Evolutionary conservation across 176 grass and related monocot species (phyloP).

Genomic region (Oryza officinalis): DNA sequence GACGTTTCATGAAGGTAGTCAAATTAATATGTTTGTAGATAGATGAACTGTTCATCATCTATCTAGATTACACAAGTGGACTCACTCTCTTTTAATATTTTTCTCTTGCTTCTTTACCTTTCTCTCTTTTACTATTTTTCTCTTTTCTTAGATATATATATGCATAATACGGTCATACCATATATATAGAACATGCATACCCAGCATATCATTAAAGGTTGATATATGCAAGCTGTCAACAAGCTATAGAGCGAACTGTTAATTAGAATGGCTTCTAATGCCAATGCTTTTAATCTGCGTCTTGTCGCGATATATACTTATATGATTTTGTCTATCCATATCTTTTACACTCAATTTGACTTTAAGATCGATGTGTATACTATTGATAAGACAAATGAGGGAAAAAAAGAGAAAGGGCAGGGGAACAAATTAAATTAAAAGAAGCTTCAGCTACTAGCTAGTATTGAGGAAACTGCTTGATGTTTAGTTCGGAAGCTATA

Average conservation of each 20-base stretch:
- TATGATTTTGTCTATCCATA: slow-evolving; percentile 14
- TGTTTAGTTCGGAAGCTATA: slow-evolving; percentile 8
- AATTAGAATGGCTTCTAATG: neutral
- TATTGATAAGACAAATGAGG: slow-evolving; percentile 23
- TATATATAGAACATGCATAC: neutral
- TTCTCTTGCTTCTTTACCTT: slow-evolving; percentile 1
- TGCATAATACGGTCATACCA: neutral
- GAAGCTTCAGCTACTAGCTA: neutral
- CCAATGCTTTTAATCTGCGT: neutral
- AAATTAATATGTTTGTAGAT: neutral
- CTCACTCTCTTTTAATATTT: neutral
- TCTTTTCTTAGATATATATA: slow-evolving; percentile 17
- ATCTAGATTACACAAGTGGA: neutral
- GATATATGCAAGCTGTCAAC: neutral
- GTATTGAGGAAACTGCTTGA: neutral
- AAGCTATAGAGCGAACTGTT: neutral
- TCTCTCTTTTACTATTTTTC: neutral
- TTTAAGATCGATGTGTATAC: neutral
- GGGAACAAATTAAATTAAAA: neutral
- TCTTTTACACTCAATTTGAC: neutral
- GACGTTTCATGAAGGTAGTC: slow-evolving; percentile 5
- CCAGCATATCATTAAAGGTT: neutral
- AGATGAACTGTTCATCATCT: neutral
- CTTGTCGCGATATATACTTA: neutral
- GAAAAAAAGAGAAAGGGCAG: neutral